Percentiles rank a stretch among this genome's conserved stretches.
These are phyloP conservation scores for Ogataea dorogensis DNA, from an alignment of 805 yeast species.

Conservation along the genomic window DNA sequence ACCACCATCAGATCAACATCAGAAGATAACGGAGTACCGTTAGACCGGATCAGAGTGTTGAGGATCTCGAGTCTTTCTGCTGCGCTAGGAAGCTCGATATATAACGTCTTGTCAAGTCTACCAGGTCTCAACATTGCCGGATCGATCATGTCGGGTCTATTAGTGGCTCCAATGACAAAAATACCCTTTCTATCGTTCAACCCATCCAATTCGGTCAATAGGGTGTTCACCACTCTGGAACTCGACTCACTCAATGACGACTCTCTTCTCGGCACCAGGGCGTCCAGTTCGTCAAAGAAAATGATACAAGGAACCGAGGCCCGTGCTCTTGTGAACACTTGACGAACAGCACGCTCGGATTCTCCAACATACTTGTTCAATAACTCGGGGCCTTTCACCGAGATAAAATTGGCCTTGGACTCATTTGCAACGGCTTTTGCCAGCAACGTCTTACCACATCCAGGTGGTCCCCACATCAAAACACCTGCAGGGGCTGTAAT, in stretches of 20 bases:
- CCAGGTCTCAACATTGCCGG: slow-evolving; percentile 98
- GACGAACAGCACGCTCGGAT: slow-evolving; percentile 89
- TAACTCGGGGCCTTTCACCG: slow-evolving; percentile 94
- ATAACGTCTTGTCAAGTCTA: slow-evolving; percentile 87
- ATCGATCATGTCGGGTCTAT: slow-evolving; percentile 97
- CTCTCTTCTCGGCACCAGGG: slow-evolving; percentile 92
- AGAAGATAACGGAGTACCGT: slow-evolving; percentile 69
- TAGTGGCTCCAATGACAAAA: slow-evolving; percentile 94
- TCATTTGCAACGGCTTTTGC: slow-evolving; percentile 99
- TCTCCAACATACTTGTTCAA: slow-evolving; percentile 96
- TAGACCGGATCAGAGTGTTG: slow-evolving; percentile 66
- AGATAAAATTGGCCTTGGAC: slow-evolving; percentile 92
- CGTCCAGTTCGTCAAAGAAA: slow-evolving; percentile 94
- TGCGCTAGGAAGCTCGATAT: slow-evolving; percentile 82
- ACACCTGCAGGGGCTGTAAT: slow-evolving; percentile 97
- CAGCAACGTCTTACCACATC: slow-evolving; percentile 94
- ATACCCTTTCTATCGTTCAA: slow-evolving; percentile 89
- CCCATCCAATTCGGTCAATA: slow-evolving; percentile 93
- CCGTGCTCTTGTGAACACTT: slow-evolving; percentile 87
- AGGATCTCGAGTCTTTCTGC: slow-evolving; percentile 80
- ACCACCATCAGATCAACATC: slow-evolving; percentile 60
- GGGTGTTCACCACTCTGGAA: slow-evolving; percentile 90
- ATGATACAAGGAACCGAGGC: slow-evolving; percentile 94
- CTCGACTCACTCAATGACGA: slow-evolving; percentile 84
- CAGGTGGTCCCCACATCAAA: slow-evolving; percentile 98